A percentile compares a stretch with the other conserved stretches of the same genome.
These are phyloP conservation scores for Cyberlindnera lachancei DNA, from an alignment of 805 yeast genomes.

Conservation along the genomic window DNA sequence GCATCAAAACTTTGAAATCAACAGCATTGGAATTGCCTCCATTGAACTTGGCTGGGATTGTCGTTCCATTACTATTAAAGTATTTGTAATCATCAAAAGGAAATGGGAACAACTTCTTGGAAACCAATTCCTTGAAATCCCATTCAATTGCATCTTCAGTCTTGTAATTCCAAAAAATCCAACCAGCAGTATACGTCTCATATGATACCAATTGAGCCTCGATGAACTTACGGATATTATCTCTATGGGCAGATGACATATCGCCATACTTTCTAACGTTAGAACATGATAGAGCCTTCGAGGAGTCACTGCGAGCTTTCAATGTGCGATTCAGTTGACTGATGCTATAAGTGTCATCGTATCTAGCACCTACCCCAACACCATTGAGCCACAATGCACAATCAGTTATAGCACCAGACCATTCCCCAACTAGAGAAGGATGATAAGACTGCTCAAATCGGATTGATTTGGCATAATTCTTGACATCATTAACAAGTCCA, in stretches of 20 bases:
- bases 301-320: not conserved
- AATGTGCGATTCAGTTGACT: slow-evolving; percentile 7
- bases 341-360: slow-evolving; percentile 36
- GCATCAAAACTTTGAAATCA: no score
- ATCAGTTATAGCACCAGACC: slow-evolving; percentile 66
- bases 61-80: slow-evolving; percentile 21
- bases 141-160: slow-evolving; percentile 62
- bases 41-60: slow-evolving; percentile 1
- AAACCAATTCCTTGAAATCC: slow-evolving; percentile 49
- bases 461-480: slow-evolving; percentile 25
- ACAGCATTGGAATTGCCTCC: not conserved
- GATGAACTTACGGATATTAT: slow-evolving; percentile 42
- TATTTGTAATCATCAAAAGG: slow-evolving; percentile 53
- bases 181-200: slow-evolving; percentile 41
- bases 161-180: slow-evolving; percentile 68
- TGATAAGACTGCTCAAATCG: slow-evolving; percentile 28
- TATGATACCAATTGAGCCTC: slow-evolving; percentile 57
- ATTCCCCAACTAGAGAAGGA: slow-evolving; percentile 59
- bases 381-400: slow-evolving; percentile 68
- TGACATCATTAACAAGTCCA: slow-evolving; percentile 27
- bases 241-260: slow-evolving; percentile 37
- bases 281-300: slow-evolving; percentile 29
- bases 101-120: slow-evolving; percentile 49
- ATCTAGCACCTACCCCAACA: slow-evolving; percentile 59
- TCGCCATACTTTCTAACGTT: slow-evolving; percentile 28